Evolutionary conservation across 495 filamentous ascomycete species (phyloP), one percentile per base, ranked within the genome.

Genomic region (Aspergillus coremiiformis): DNA sequence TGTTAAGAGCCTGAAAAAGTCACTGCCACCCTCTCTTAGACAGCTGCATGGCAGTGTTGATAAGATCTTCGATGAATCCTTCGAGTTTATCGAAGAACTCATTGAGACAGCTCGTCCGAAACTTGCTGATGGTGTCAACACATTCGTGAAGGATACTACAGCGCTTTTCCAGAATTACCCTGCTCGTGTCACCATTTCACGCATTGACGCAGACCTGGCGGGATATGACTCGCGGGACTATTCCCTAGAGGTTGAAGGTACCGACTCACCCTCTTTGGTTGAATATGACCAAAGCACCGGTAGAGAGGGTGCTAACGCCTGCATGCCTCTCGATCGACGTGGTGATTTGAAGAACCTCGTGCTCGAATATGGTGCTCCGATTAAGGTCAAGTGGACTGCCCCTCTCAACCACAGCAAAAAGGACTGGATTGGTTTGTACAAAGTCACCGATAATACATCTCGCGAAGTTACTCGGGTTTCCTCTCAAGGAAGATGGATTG

Each of bases 371-470:
- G 93, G 93, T 44, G 79, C 90, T 10, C 89, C 92, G 11, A 88
- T 98, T 68, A 86, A 80, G 57, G 87, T 98, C 56, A 84, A 81
- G 59, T 98, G 93, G 93, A 90, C 83, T 15, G 94, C 93, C 0
- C 93, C 93, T 1, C 76, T 85, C 47, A 90, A 91, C 61, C 93
- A 97, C 70, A 85, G 84, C 73, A 93, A 86, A 62, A 87, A 84
- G 56, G 93, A 98, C 66, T 98, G 93, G 93, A 81, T 98, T 45
- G 92, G 91, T 17, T 74, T 98, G 6, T 98, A 96, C 73, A 87
- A 86, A 74, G 86, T 98, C 19, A 89, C 87, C 4, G 94, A 97
- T 66, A 97, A 96, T 62, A 80, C 82, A 4, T 90, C 85, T 20
- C 80, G 93, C 37, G 87, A 95, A 39, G 71, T 85, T 21, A 93